These are phyloP conservation scores for Cordia subcordata DNA, from an alignment of 257 asterid genomes.

Conservation along the genomic window DNA sequence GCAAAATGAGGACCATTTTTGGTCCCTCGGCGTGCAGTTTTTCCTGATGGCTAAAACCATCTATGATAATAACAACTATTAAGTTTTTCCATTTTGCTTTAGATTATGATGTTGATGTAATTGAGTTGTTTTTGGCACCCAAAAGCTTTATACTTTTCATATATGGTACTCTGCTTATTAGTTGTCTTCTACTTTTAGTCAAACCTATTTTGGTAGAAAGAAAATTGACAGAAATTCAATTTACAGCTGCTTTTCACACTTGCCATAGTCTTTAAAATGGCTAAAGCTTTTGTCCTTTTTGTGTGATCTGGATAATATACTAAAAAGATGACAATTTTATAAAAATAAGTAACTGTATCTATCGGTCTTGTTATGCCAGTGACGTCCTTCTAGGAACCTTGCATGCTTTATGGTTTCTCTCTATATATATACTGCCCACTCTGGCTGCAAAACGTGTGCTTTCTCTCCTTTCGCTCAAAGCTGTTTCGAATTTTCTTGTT, in stretches of 20 bases:
- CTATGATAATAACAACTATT: no score
- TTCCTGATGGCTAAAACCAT: no score
- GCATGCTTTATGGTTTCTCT: neutral
- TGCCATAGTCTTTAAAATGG: neutral
- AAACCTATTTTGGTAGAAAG: no score
- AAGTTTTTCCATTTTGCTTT: no score
- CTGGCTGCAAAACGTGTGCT: neutral
- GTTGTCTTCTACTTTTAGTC: neutral
- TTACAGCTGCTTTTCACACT: constrained; percentile 2
- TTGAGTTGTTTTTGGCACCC: no score
- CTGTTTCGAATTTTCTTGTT: neutral
- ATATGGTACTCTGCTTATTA: neutral
- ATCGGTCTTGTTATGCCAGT: neutral
- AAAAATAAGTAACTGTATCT: neutral
- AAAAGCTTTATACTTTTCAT: no score
- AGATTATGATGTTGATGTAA: no score
- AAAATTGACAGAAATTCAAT: neutral
- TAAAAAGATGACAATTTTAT: no score
- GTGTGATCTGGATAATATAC: neutral
- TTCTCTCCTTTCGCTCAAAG: neutral
- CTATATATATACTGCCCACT: neutral
- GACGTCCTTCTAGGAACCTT: neutral
- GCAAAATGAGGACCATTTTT: no score
- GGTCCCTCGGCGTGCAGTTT: no score
- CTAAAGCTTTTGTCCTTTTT: neutral